These are phyloP conservation scores for Pulveroboletus sp. DNA, from an alignment of 768 basidiomycete genomes.

Conservation along the genomic window DNA sequence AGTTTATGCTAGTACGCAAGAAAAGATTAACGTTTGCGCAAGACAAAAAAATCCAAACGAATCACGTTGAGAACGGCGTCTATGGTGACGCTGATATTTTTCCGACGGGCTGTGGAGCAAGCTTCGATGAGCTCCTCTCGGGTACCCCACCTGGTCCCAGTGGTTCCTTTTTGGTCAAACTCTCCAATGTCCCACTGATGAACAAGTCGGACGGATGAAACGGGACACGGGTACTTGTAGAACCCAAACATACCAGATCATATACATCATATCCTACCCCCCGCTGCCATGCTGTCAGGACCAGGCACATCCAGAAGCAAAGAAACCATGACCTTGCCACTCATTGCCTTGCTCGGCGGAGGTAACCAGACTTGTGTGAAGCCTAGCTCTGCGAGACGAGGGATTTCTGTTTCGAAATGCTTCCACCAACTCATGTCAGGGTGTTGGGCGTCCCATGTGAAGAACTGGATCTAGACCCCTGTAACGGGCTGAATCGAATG, in stretches of 20 bases:
- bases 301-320: neutral
- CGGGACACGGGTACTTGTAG: neutral
- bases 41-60: neutral
- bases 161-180: constrained; percentile 71
- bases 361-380: constrained; percentile 84
- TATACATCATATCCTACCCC: constrained; percentile 86
- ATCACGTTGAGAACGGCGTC: constrained; percentile 88
- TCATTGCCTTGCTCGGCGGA: constrained; percentile 77
- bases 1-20: constrained; percentile 62
- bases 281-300: constrained; percentile 37
- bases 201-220: neutral
- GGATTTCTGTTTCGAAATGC: constrained; percentile 65
- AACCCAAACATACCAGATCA: constrained; percentile 57
- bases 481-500: neutral
- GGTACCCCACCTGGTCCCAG: constrained; percentile 84
- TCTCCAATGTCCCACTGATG: constrained; percentile 84
- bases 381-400: constrained; percentile 61
- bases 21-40: constrained; percentile 6
- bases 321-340: constrained; percentile 38
- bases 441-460: constrained; percentile 72
- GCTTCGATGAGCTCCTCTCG: constrained; percentile 74
- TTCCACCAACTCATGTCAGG: constrained; percentile 75
- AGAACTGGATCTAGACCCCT: constrained; percentile 66
- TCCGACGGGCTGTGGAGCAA: constrained; percentile 61
- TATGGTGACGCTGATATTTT: constrained; percentile 73